These are phyloP conservation scores for Neurospora sp. DNA, from an alignment of 495 filamentous ascomycete species.

Conservation along the genomic window DNA sequence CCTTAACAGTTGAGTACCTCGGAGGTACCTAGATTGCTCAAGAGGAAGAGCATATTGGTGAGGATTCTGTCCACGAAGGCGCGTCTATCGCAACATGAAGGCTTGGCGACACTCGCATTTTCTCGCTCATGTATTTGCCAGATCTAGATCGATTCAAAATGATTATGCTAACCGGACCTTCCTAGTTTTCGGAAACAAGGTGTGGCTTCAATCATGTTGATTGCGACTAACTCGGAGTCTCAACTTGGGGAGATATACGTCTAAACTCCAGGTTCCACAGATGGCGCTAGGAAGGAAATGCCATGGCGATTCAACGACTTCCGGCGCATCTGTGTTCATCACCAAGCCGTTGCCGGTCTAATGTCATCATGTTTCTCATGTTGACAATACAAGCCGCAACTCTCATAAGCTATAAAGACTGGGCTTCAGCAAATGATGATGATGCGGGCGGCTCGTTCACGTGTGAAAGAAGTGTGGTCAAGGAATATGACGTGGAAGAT, in stretches of 20 bases:
- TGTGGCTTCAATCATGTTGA: neutral
- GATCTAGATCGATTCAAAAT: neutral
- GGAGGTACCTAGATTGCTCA: neutral
- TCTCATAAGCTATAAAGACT: neutral
- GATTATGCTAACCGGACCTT: neutral
- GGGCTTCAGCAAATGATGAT: neutral
- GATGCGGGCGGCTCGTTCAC: neutral
- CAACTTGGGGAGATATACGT: neutral
- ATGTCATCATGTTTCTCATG: neutral
- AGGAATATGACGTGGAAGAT: neutral
- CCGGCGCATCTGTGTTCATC: neutral
- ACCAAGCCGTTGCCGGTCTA: neutral
- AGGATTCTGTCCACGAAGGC: neutral
- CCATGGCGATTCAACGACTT: neutral
- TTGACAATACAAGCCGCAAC: neutral
- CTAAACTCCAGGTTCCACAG: neutral
- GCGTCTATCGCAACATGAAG: neutral
- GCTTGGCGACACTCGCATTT: neutral
- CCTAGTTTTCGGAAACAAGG: neutral
- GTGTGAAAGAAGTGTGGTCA: neutral
- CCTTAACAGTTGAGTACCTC: neutral
- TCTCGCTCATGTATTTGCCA: neutral
- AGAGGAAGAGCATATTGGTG: neutral
- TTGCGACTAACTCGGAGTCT: neutral
- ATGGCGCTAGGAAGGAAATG: neutral